These are phyloP conservation scores for Pseudocercospora pini-densiflorae DNA, from an alignment of 2,329 filamentous ascomycete species.

Conservation along the genomic window DNA sequence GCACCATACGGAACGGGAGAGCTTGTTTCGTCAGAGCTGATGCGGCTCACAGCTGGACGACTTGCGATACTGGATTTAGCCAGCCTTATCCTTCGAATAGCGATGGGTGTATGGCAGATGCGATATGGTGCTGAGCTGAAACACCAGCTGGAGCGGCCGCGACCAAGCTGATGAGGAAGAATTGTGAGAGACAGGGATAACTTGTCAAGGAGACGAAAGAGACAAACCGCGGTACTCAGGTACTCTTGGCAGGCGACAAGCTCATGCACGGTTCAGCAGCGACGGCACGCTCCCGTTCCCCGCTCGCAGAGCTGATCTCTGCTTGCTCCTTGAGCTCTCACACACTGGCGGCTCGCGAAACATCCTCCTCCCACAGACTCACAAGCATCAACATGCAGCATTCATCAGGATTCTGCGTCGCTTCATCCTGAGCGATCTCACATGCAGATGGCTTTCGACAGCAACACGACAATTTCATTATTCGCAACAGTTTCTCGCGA, in stretches of 20 bases:
- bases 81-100: background rate
- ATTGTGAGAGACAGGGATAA: background rate
- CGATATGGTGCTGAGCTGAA: background rate
- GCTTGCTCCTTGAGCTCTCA: background rate
- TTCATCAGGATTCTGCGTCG: background rate
- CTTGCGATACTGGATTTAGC: background rate
- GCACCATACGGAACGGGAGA: background rate
- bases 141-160: background rate
- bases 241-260: background rate
- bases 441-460: background rate
- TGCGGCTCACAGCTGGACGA: background rate
- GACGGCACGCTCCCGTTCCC: background rate
- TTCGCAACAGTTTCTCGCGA: background rate
- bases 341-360: conserved; percentile 1
- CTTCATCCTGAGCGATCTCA: background rate
- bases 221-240: background rate
- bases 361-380: background rate
- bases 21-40: background rate
- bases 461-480: background rate
- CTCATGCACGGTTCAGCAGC: background rate
- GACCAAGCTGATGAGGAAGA: background rate
- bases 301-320: background rate
- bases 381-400: background rate
- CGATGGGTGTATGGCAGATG: background rate
- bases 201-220: background rate